Evolutionary conservation across 2,329 filamentous ascomycete species (phyloP), one percentile per base, ranked within the genome.

Genomic region (Bipolaris bicolor): DNA sequence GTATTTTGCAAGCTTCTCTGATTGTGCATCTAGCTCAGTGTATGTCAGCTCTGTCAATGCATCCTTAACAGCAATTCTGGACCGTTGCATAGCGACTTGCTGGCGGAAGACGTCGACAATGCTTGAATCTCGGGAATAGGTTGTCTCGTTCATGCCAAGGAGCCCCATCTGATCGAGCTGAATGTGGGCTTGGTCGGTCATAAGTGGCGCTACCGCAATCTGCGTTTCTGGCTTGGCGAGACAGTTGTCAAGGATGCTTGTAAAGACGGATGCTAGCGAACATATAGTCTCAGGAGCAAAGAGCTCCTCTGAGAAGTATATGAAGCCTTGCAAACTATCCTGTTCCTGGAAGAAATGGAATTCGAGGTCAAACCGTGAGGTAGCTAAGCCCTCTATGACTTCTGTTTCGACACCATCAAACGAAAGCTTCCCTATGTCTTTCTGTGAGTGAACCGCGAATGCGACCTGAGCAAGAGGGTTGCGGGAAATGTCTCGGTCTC

Each of bases 21-120:
- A 54, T 2, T 20, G 4, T 16, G 11, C 15, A 22, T 62, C 55
- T 10, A 65, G 26, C 51, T 64, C 41, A 5, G 34, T 37, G 37
- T 65, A 64, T 1, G 52, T 62, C 16, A 64, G 24, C 31, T 55
- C 24, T 29, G 18, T 34, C 5, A 43, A 55, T 29, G 53, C 39
- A 47, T 59, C 54, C 13, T 52, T 51, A 1, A 66, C 54, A 3
- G 63, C 62, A 24, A 55, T 22, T 18, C 20, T 54, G 10, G 24
- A 34, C 1, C 54, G 54, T 7, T 20, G 15, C 22, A 15, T 24
- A 51, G 49, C 6, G 5, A 15, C 55, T 49, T 61, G 53, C 41
- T 52, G 11, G 18, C 48, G 51, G 26, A 61, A 61, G 11, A 58
- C 13, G 24, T 58, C 50, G 7, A 61, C 40, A 7, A 58, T 44